phyloP scores from a whole-genome alignment of 805 yeast species.

The Yarrowia yakushimensis region DNA sequence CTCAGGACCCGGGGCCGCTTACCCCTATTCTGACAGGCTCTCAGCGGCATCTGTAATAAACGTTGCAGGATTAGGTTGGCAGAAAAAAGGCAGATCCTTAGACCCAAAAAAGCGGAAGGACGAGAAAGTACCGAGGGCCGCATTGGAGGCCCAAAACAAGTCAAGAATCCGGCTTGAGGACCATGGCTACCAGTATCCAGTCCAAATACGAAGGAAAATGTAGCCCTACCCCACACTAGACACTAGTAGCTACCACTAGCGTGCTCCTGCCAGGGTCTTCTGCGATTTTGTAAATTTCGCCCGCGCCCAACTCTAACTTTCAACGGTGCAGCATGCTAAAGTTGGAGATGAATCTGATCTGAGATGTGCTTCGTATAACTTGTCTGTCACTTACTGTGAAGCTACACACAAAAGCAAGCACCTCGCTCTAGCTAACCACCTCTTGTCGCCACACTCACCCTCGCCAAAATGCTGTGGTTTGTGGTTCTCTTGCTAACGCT shows the following conservation, averaged over 20 bases:
- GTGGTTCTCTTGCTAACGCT: background rate
- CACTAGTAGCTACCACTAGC: background rate
- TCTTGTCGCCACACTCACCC: background rate
- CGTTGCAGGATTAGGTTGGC: background rate
- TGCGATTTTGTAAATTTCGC: background rate
- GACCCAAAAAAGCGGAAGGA: background rate
- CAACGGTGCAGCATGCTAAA: slow-evolving; percentile 17
- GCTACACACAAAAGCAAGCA: background rate
- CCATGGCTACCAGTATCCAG: no score
- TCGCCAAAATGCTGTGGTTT: background rate
- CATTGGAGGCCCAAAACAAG: background rate
- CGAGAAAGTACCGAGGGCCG: background rate
- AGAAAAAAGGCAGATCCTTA: background rate
- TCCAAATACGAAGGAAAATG: no score
- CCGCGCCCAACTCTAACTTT: slow-evolving; percentile 12
- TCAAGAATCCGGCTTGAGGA: no score
- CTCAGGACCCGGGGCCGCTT: no score
- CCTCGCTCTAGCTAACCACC: background rate
- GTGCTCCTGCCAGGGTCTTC: slow-evolving; percentile 7
- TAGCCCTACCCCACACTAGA: no score
- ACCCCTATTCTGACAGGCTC: slow-evolving; percentile 14
- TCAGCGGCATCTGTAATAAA: background rate
- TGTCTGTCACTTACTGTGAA: background rate
- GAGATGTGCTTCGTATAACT: slow-evolving; percentile 6
- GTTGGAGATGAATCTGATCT: slow-evolving; percentile 19